Base-by-base conservation (phyloP, 208 protist species). In the Acanthamoeba royreba region DNA sequence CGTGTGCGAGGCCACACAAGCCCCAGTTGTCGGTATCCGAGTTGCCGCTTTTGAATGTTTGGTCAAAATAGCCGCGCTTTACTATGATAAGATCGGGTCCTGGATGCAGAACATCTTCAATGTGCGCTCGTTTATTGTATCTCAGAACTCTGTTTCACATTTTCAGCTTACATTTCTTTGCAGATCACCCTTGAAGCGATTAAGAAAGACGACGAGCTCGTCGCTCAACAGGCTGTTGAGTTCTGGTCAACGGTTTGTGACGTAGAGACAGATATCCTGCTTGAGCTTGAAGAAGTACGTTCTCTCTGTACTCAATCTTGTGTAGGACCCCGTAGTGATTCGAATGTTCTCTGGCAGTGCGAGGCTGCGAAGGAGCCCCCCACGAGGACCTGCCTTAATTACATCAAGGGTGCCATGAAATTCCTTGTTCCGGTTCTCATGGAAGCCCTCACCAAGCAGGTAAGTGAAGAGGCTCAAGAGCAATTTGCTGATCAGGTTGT, bases 181-280 rank as follows among this genome's bases (percentile, higher is more conserved):
- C 86, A 97, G 74, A 97, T 99, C 53, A 99, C 99, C 17, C 96
- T 97, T 8, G 95, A 94, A 38, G 97, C 98, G 42, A 99, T 99
- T 91, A 96, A 98, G 93, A 96, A 96, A 43, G 98, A 99, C 93
- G 96, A 97, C 43, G 98, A 99, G 93, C 52, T 90, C 42, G 98
- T 99, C 4, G 97, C 94, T 28, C 96, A 99, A 91, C 98, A 99
- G 96, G 99, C 98, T 5, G 97, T 99, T 87, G 98, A 99, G 91
- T 99, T 99, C 96, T 99, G 99, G 99, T 98, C 98, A 42, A 98
- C 98, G 33, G 98, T 99, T 63, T 99, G 98, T 95, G 99, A 99
- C 77, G 97, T 96, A 49, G 99, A 99, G 96, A 89, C 94, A 0
- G 96, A 98, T 35, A 97, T 99, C 93, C 94, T 96, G 79, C 94